Percentiles rank a stretch among this genome's conserved stretches.
phyloP scores from a whole-genome alignment of 2,329 filamentous ascomycete species.

The Penicillium sp. region DNA sequence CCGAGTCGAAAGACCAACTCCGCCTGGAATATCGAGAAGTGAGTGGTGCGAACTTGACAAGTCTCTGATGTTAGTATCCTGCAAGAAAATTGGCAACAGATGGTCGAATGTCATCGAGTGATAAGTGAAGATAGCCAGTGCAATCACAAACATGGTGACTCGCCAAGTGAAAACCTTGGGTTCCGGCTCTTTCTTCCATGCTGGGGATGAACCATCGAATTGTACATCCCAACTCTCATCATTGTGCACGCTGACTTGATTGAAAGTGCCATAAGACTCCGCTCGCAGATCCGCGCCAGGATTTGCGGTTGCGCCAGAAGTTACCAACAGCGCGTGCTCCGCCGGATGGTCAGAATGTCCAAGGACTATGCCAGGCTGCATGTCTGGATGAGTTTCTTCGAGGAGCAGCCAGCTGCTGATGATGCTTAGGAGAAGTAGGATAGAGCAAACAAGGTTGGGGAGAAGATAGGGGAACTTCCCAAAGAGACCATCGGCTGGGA shows the following conservation, averaged over 20 bases:
- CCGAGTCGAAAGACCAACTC: constrained; percentile 62
- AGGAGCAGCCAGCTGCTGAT: constrained; percentile 74
- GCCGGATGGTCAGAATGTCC: constrained; percentile 47
- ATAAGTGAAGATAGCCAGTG: constrained; percentile 86
- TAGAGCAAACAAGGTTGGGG: constrained; percentile 80
- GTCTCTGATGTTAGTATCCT: constrained; percentile 56
- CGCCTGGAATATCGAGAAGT: constrained; percentile 58
- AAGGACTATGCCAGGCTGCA: constrained; percentile 54
- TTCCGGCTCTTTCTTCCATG: constrained; percentile 37
- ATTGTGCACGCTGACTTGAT: constrained; percentile 53
- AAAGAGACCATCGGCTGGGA: constrained; percentile 67
- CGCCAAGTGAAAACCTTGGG: constrained; percentile 57
- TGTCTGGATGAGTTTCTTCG: constrained; percentile 83
- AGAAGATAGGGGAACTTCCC: constrained; percentile 78
- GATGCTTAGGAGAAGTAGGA: constrained; percentile 72
- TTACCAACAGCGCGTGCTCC: constrained; percentile 71
- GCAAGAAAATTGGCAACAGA: constrained; percentile 85
- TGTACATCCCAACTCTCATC: constrained; percentile 53
- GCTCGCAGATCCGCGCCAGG: constrained; percentile 68
- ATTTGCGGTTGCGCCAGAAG: constrained; percentile 69
- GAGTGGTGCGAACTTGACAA: constrained; percentile 30
- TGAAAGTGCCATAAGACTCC: constrained; percentile 77
- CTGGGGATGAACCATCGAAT: constrained; percentile 44
- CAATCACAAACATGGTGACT: constrained; percentile 72
- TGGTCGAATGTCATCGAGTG: constrained; percentile 96